Evolutionary conservation across 768 basidiomycete species (phyloP), one percentile per base, ranked within the genome.

Genomic region (Solioccasus polychromus): DNA sequence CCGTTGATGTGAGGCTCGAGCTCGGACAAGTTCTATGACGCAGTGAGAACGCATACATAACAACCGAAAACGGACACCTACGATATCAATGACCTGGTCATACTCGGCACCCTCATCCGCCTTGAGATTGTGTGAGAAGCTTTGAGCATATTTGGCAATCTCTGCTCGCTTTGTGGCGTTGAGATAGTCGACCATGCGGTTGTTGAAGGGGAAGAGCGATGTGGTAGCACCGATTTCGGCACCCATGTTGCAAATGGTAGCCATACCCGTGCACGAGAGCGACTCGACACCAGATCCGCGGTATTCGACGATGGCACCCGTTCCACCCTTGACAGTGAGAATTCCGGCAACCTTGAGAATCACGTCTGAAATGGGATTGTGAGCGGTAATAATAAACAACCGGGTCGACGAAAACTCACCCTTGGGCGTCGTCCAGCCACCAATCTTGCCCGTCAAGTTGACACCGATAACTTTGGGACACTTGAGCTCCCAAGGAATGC

Each of bases 181-280:
- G 66, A 99, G 76, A 72, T 97, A 99, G 64, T 85, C 79, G 59
- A 65, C 78, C 96, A 98, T 98, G 62, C 94, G 91, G 54, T 73
- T 67, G 76, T 98, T 99, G 84, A 88, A 98, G 59, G 96, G 96
- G 91, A 99, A 99, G 58, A 98, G 71, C 15, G 95, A 97, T 18
- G 96, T 98, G 9, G 96, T 99, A 29, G 96, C 96, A 66, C 95
- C 95, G 61, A 98, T 97, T 71, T 99, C 95, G 57, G 95, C 95
- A 77, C 95, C 95, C 95, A 98, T 99, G 82, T 97, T 99, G 71
- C 95, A 97, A 61, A 99, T 95, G 18, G 95, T 98, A 42, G 92
- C 95, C 94, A 98, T 96, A 70, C 95, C 95, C 38, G 95, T 99
- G 80, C 88, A 92, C 38, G 93, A 96, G 50, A 99, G 80, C 26